Percentiles rank a stretch among this genome's conserved stretches.
phyloP scores from a whole-genome alignment of 805 yeast species.

The Starmerella sirachaensis region DNA sequence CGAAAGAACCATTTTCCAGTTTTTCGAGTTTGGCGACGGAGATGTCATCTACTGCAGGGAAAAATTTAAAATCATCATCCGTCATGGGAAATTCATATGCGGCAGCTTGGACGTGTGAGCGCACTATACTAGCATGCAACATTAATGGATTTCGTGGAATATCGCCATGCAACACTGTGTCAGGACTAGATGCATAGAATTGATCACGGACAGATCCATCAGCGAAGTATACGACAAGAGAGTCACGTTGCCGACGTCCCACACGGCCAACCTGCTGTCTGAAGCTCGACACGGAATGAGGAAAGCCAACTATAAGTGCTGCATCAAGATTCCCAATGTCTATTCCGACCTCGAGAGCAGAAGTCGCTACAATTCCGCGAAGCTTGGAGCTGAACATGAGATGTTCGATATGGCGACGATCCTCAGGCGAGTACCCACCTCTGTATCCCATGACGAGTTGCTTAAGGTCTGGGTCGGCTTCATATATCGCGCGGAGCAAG shows the following conservation, averaged over 20 bases:
- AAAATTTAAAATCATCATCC: conserved; percentile 44
- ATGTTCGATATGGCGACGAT: conserved; percentile 74
- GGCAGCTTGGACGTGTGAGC: conserved; percentile 87
- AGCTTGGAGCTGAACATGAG: conserved; percentile 83
- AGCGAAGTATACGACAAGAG: conserved; percentile 74
- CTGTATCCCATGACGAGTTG: conserved; percentile 43
- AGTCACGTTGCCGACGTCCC: conserved; percentile 72
- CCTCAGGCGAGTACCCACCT: conserved; percentile 84
- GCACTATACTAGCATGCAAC: conserved; percentile 46
- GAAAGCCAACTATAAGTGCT: conserved; percentile 87
- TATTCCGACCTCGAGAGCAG: conserved; percentile 89
- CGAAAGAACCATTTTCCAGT: conserved; percentile 36
- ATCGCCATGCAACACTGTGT: conserved; percentile 41
- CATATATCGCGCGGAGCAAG: conserved; percentile 69
- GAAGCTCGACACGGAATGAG: conserved; percentile 70
- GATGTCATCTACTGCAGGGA: conserved; percentile 30
- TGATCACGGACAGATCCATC: conserved; percentile 75
- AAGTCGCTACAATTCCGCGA: conserved; percentile 82
- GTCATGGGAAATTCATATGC: conserved; percentile 70
- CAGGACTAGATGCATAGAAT: conserved; percentile 61
- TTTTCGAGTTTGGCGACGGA: conserved; percentile 4
- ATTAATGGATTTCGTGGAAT: conserved; percentile 51
- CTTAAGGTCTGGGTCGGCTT: conserved; percentile 29
- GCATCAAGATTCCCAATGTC: conserved; percentile 91
- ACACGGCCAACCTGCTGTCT: conserved; percentile 97